phyloP scores from a whole-genome alignment of 495 filamentous ascomycete genomes.

The Tuber aestivum region DNA sequence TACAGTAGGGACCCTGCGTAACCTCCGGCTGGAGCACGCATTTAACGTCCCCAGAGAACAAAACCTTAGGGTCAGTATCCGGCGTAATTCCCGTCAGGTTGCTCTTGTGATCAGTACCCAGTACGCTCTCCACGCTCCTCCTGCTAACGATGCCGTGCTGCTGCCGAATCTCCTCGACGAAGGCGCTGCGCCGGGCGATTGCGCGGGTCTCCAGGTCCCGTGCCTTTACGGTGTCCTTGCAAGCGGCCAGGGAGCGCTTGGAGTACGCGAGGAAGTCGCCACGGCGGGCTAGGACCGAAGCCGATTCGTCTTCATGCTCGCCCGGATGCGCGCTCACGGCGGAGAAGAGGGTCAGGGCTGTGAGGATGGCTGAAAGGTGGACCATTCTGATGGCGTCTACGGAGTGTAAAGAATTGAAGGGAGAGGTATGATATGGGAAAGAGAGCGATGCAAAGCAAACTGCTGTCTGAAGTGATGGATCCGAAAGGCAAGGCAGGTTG shows the following conservation, averaged over 20 bases:
- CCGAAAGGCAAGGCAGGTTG: not conserved
- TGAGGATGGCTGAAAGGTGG: conserved; percentile 17
- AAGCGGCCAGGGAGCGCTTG: conserved; percentile 45
- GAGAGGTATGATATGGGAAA: not conserved
- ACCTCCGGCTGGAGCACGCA: conserved; percentile 55
- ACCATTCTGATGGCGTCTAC: conserved; percentile 16
- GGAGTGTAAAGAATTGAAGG: not conserved
- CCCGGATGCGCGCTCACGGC: conserved; percentile 45
- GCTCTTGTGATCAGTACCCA: conserved; percentile 47
- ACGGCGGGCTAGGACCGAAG: conserved; percentile 40
- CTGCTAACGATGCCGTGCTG: conserved; percentile 24
- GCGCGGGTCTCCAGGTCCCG: conserved; percentile 42
- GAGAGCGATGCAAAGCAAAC: not conserved
- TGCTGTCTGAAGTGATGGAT: not conserved
- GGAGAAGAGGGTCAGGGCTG: conserved; percentile 4
- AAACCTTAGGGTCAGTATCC: conserved; percentile 48
- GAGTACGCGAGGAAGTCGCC: conserved; percentile 40
- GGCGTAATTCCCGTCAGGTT: conserved; percentile 49
- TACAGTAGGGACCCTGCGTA: conserved; percentile 56
- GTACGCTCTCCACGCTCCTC: conserved; percentile 46
- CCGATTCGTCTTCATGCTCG: conserved; percentile 24
- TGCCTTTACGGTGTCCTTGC: conserved; percentile 42
- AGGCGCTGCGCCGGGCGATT: conserved; percentile 43
- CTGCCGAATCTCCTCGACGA: conserved; percentile 41
- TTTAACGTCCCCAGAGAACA: conserved; percentile 53